Evolutionary conservation across 1,139 yeast species (phyloP).

Genomic region (Candida smagusa): DNA sequence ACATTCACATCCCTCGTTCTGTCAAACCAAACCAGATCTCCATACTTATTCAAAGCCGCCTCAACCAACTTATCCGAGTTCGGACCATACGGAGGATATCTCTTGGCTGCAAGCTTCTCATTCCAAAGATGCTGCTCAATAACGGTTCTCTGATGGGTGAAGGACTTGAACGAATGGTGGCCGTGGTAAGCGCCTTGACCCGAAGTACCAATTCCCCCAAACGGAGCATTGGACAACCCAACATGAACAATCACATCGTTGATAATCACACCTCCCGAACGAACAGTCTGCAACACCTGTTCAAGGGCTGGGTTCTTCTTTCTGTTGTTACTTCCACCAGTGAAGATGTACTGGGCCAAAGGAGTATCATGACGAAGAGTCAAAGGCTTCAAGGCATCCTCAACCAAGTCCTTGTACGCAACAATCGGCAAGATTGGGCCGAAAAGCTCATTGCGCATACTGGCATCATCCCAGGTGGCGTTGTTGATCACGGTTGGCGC

Average conservation of each 20-base stretch:
- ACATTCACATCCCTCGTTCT: constrained; percentile 33
- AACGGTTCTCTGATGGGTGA: constrained; percentile 73
- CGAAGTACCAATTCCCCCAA: constrained; percentile 87
- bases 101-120: constrained; percentile 52
- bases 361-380: constrained; percentile 72
- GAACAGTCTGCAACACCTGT: constrained; percentile 47
- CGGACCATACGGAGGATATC: constrained; percentile 66
- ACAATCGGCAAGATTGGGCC: constrained; percentile 85
- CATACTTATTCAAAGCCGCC: constrained; percentile 24
- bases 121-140: constrained; percentile 67
- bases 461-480: constrained; percentile 61
- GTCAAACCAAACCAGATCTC: constrained; percentile 35
- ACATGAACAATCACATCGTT: constrained; percentile 78
- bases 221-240: constrained; percentile 71
- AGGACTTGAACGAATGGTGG: constrained; percentile 62
- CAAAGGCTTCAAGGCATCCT: constrained; percentile 46
- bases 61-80: constrained; percentile 30
- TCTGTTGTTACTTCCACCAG: constrained; percentile 38
- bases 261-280: constrained; percentile 73
- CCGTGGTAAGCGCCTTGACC: constrained; percentile 89
- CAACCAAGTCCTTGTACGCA: constrained; percentile 46
- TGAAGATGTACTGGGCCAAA: constrained; percentile 74
- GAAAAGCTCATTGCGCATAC: constrained; percentile 77
- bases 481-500: constrained; percentile 73
- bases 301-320: constrained; percentile 47